Conservation (phyloP, 371 early-diverging fungal species). For the Mucor saturninus region DNA sequence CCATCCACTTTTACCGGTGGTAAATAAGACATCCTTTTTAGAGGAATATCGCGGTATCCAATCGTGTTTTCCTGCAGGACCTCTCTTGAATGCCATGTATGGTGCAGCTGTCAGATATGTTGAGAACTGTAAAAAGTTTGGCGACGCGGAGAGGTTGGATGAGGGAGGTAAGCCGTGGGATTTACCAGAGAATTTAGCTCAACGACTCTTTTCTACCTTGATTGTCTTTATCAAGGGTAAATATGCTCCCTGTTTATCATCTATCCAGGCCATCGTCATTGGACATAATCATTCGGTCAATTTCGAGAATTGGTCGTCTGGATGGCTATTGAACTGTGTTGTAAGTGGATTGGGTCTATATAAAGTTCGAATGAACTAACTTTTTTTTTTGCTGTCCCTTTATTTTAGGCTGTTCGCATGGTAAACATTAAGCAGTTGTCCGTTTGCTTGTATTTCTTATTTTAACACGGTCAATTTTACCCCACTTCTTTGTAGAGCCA, state of each 20-base stretch:
- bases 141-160: conserved; percentile 8
- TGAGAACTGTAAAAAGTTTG: conserved; percentile 15
- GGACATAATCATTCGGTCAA: conserved; percentile 38
- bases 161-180: conserved; percentile 6
- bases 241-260: conserved; percentile 30
- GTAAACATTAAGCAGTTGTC: conserved; percentile 3
- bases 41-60: conserved; percentile 30
- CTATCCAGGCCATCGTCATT: conserved; percentile 41
- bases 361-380: too few species aligned
- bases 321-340: conserved; percentile 41
- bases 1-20: conserved; percentile 26
- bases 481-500: conserved; percentile 33
- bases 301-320: conserved; percentile 24
- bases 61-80: conserved; percentile 11
- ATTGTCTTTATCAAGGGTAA: conserved; percentile 7
- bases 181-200: conserved; percentile 10
- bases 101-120: conserved; percentile 26
- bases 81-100: conserved; percentile 27
- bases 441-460: neutral
- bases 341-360: conserved; percentile 5
- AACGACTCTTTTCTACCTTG: conserved; percentile 8
- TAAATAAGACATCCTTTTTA: conserved; percentile 30
- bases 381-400: too few species aligned
- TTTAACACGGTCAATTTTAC: too few species aligned
- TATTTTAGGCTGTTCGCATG: conserved; percentile 29